Evolutionary conservation across 257 asterid species (phyloP).

Genomic region (Plectranthus barbatus): DNA sequence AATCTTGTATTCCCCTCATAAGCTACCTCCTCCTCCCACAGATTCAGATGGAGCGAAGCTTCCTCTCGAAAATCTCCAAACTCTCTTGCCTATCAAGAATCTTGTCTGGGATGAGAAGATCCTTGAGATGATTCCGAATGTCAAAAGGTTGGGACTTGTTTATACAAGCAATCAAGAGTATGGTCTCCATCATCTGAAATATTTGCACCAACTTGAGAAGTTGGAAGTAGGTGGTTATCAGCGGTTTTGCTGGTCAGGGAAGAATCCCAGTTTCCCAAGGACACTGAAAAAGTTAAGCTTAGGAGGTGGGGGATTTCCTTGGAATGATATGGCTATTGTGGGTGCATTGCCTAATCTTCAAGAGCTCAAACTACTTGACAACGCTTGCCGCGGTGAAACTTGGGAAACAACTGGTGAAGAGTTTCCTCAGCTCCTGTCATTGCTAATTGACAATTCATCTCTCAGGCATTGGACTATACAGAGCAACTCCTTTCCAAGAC

Average conservation of each 20-base stretch:
- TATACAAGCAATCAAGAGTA: too few species aligned
- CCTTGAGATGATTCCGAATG: background rate
- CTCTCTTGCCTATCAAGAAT: background rate
- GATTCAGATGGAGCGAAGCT: background rate
- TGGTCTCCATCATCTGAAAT: too few species aligned
- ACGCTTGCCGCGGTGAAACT: background rate
- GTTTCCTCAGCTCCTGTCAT: background rate
- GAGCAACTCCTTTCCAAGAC: too few species aligned
- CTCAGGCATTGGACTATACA: too few species aligned
- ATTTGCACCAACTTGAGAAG: too few species aligned
- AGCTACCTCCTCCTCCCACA: background rate
- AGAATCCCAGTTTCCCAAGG: background rate
- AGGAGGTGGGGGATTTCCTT: background rate
- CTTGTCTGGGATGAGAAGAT: background rate
- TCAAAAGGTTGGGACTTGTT: background rate
- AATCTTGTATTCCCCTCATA: background rate
- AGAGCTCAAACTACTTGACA: background rate
- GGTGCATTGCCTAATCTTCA: conserved; percentile 12
- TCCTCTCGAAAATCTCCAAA: background rate
- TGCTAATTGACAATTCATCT: background rate
- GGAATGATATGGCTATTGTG: background rate
- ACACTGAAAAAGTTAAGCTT: background rate
- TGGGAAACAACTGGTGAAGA: background rate
- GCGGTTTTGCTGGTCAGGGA: background rate
- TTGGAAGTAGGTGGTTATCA: too few species aligned